phyloP scores from a whole-genome alignment of 2,329 filamentous ascomycete species.

The Fusarium pseudograminearum region DNA sequence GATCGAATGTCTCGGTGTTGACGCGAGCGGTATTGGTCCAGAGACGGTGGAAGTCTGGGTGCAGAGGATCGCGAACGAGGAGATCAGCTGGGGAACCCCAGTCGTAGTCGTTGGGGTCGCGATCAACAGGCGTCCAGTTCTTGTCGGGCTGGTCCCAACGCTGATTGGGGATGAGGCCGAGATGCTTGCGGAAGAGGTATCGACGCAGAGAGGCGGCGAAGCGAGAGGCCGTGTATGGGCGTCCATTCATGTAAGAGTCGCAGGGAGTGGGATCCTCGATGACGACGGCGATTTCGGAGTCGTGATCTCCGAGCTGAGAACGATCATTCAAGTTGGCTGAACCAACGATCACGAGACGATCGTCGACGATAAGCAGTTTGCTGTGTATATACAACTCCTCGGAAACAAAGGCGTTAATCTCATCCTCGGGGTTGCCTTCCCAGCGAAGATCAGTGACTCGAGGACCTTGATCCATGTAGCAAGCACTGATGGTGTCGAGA shows the following conservation, averaged over 20 bases:
- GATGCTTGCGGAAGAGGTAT: slow-evolving; percentile 90
- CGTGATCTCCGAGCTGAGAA: slow-evolving; percentile 85
- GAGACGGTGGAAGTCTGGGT: slow-evolving; percentile 73
- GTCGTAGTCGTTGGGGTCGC: slow-evolving; percentile 78
- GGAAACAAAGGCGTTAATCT: slow-evolving; percentile 71
- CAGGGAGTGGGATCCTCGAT: slow-evolving; percentile 82
- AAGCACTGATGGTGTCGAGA: slow-evolving; percentile 81
- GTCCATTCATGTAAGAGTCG: slow-evolving; percentile 78
- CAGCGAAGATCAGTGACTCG: slow-evolving; percentile 72
- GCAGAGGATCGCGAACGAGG: slow-evolving; percentile 80
- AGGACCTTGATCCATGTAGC: slow-evolving; percentile 84
- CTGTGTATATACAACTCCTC: slow-evolving; percentile 74
- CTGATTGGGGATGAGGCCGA: slow-evolving; percentile 84
- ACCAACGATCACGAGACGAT: slow-evolving; percentile 84
- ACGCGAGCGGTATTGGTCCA: slow-evolving; percentile 79
- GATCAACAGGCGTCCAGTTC: slow-evolving; percentile 82
- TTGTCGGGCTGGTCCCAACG: slow-evolving; percentile 72
- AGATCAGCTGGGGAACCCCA: slow-evolving; percentile 75
- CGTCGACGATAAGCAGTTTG: slow-evolving; percentile 84
- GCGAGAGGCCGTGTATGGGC: slow-evolving; percentile 75
- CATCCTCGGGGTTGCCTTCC: slow-evolving; percentile 65
- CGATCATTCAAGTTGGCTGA: slow-evolving; percentile 70
- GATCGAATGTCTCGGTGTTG: slow-evolving; percentile 85
- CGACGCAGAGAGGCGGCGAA: slow-evolving; percentile 86
- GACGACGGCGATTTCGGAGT: slow-evolving; percentile 90